These are phyloP conservation scores for Suillus occidentalis DNA, from an alignment of 768 basidiomycete species.

Conservation along the genomic window DNA sequence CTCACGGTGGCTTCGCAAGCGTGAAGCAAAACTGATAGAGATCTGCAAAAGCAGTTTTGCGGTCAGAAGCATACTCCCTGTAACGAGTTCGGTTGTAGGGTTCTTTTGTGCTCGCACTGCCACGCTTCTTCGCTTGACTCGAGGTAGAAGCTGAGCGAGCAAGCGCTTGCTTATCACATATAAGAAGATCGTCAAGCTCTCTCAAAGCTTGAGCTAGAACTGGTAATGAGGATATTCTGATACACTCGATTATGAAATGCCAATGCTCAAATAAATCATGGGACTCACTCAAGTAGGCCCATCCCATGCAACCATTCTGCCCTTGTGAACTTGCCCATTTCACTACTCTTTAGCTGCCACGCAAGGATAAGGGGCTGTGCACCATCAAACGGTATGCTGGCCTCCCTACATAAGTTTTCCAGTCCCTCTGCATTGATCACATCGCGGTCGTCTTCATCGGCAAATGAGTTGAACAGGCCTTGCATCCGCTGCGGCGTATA, in stretches of 20 bases:
- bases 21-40: conserved; percentile 73
- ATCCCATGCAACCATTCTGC: conserved; percentile 71
- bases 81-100: conserved; percentile 59
- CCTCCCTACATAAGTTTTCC: conserved; percentile 66
- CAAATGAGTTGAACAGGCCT: conserved; percentile 61
- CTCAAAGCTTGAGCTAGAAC: conserved; percentile 49
- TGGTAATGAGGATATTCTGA: conserved; percentile 47
- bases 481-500: conserved; percentile 54
- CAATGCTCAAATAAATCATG: neutral
- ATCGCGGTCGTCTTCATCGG: conserved; percentile 47
- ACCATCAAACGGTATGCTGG: conserved; percentile 72
- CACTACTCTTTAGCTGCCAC: conserved; percentile 70
- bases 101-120: conserved; percentile 25
- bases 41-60: conserved; percentile 54
- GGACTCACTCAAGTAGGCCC: conserved; percentile 43
- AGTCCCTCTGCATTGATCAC: conserved; percentile 75
- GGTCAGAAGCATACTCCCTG: conserved; percentile 46
- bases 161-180: conserved; percentile 44
- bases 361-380: conserved; percentile 69
- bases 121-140: conserved; percentile 35
- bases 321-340: conserved; percentile 71
- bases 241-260: conserved; percentile 5
- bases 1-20: conserved; percentile 72
- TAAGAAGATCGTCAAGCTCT: conserved; percentile 66
- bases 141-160: conserved; percentile 21